phyloP scores from a whole-genome alignment of 768 basidiomycete species.

The Solioccasus polychromus region DNA sequence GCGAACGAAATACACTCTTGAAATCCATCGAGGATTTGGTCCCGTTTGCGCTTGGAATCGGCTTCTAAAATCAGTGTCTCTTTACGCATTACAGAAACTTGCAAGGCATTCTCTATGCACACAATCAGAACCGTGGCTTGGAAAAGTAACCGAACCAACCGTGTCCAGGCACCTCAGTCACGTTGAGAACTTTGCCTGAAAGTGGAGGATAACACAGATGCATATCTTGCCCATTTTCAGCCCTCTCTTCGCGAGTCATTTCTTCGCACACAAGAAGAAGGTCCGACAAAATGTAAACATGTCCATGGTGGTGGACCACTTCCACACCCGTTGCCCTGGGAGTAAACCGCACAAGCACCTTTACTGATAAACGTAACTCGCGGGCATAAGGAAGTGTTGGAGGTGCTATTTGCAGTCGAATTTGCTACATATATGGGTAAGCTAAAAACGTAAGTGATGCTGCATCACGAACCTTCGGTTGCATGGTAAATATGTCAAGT shows the following conservation, averaged over 20 bases:
- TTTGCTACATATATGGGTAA: slow-evolving; percentile 51
- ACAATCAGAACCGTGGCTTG: slow-evolving; percentile 11
- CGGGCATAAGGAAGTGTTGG: slow-evolving; percentile 76
- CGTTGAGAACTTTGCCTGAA: slow-evolving; percentile 87
- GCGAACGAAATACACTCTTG: slow-evolving; percentile 85
- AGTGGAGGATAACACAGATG: slow-evolving; percentile 93
- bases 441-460: not conserved
- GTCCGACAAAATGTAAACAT: slow-evolving; percentile 89
- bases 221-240: slow-evolving; percentile 71
- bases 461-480: slow-evolving; percentile 63
- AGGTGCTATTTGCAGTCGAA: slow-evolving; percentile 87
- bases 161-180: slow-evolving; percentile 57
- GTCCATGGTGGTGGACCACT: slow-evolving; percentile 72
- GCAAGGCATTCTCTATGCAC: slow-evolving; percentile 62
- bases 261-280: slow-evolving; percentile 88
- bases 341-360: slow-evolving; percentile 73
- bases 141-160: slow-evolving; percentile 39
- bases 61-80: slow-evolving; percentile 72
- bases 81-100: slow-evolving; percentile 83
- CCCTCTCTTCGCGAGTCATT: slow-evolving; percentile 66
- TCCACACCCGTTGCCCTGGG: slow-evolving; percentile 73
- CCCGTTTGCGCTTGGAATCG: slow-evolving; percentile 54
- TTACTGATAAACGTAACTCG: slow-evolving; percentile 67
- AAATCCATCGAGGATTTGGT: slow-evolving; percentile 67
- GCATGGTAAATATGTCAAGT: slow-evolving; percentile 95